Evolutionary conservation across 371 early-diverging fungal genomes (phyloP).

Genomic region (Mortierella sp.): DNA sequence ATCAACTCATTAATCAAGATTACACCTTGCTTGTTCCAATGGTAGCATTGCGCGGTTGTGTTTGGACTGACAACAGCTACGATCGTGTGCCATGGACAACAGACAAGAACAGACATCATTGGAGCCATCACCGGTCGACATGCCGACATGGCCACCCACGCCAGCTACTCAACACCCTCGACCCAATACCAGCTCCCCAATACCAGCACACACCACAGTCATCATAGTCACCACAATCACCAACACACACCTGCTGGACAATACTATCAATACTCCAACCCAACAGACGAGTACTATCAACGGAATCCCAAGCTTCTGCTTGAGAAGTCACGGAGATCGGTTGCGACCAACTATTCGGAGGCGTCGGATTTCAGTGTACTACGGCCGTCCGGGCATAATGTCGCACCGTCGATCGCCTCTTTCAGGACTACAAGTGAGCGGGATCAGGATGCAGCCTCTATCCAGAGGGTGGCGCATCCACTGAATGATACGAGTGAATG

Average conservation of each 20-base stretch:
- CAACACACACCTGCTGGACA: conserved; percentile 24
- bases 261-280: conserved; percentile 44
- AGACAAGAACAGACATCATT: conserved; percentile 47
- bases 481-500: conserved; percentile 19
- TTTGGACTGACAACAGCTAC: conserved; percentile 50
- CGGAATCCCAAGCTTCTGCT: conserved; percentile 23
- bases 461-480: conserved; percentile 1
- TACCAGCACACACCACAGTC: background rate
- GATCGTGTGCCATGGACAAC: conserved; percentile 44
- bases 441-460: conserved; percentile 24
- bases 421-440: conserved; percentile 36
- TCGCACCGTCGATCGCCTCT: conserved; percentile 34
- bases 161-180: conserved; percentile 29
- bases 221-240: conserved; percentile 22
- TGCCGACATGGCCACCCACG: conserved; percentile 27
- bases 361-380: conserved; percentile 35
- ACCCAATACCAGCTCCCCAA: conserved; percentile 28
- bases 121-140: conserved; percentile 51
- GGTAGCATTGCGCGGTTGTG: conserved; percentile 39
- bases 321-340: conserved; percentile 43
- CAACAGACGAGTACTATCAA: conserved; percentile 36
- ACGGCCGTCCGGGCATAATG: conserved; percentile 24
- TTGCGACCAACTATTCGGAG: conserved; percentile 39
- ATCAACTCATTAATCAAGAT: background rate
- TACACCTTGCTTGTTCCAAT: too few relatives aligned